Percentiles rank a stretch among this genome's conserved stretches.
These are phyloP conservation scores for Aspergillus sp. DNA, from an alignment of 2,329 filamentous ascomycete species.

Conservation along the genomic window DNA sequence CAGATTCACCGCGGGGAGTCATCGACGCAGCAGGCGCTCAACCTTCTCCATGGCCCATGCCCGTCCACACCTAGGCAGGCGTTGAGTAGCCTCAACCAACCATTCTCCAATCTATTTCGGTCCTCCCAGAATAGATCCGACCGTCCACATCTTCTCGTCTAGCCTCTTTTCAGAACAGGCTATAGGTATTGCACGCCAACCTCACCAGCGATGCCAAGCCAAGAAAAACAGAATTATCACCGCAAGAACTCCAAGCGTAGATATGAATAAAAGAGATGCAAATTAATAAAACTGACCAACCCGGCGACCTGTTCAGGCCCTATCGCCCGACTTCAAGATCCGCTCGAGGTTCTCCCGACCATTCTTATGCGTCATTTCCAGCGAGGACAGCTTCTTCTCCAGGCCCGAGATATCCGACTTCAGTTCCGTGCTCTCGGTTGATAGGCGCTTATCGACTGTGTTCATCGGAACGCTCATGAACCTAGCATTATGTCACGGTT, in stretches of 20 bases:
- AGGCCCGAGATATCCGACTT: conserved; percentile 77
- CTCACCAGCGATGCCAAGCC: not conserved
- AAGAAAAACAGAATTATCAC: not conserved
- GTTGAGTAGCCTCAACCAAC: not conserved
- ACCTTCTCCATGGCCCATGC: not conserved
- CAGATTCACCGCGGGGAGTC: not conserved
- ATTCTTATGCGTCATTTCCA: conserved; percentile 94
- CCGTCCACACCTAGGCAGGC: not conserved
- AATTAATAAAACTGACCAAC: not conserved
- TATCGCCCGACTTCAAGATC: conserved; percentile 65
- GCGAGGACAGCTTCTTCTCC: conserved; percentile 85
- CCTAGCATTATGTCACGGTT: conserved; percentile 53
- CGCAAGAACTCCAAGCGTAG: not conserved
- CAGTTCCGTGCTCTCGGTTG: conserved; percentile 70
- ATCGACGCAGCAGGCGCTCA: not conserved
- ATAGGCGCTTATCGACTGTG: conserved; percentile 73
- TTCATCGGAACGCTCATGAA: conserved; percentile 77
- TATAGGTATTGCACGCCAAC: not conserved
- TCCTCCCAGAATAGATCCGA: not conserved
- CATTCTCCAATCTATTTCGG: not conserved
- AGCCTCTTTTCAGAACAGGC: not conserved
- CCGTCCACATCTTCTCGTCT: not conserved
- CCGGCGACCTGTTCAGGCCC: conserved; percentile 20
- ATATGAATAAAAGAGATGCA: not conserved
- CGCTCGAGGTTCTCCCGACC: conserved; percentile 87